Conservation (phyloP, 2,329 filamentous ascomycete genomes). For the Penicillium capsulatum region DNA sequence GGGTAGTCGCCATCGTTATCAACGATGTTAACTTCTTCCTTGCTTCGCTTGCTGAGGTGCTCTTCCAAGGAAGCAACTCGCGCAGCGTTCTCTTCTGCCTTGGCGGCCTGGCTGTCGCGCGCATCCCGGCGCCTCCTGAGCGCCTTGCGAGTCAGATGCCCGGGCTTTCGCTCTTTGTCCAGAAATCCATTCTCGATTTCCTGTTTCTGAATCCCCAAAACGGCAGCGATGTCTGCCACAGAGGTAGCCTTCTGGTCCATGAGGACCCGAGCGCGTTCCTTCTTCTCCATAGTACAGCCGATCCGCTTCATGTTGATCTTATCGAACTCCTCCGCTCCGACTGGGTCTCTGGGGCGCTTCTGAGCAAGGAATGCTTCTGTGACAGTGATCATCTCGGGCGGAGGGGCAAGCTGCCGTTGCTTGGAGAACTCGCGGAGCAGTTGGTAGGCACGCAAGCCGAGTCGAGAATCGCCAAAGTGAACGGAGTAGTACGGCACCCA, state of each 20-base stretch:
- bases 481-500: constrained; percentile 59
- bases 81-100: constrained; percentile 20
- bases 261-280: constrained; percentile 49
- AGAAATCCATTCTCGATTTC: constrained; percentile 31
- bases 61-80: constrained; percentile 24
- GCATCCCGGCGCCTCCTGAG: constrained; percentile 31
- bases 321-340: constrained; percentile 41
- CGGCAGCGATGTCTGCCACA: constrained; percentile 57
- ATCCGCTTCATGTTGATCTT: constrained; percentile 40
- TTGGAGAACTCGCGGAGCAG: constrained; percentile 58
- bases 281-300: constrained; percentile 45
- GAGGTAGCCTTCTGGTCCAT: constrained; percentile 64
- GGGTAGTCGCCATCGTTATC: constrained; percentile 26
- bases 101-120: constrained; percentile 17
- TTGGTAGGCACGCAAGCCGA: constrained; percentile 54
- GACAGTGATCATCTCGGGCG: constrained; percentile 42
- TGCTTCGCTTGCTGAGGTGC: constrained; percentile 10
- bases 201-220: constrained; percentile 49
- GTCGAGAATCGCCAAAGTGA: constrained; percentile 48
- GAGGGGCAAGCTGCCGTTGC: constrained; percentile 54
- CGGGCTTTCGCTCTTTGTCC: constrained; percentile 25
- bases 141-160: constrained; percentile 30
- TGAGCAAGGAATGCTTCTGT: constrained; percentile 42
- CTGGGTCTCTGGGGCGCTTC: constrained; percentile 37
- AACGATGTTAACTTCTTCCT: constrained; percentile 28